Conservation (phyloP, 2,329 filamentous ascomycete genomes). For the Neofusicoccum laricinum region DNA sequence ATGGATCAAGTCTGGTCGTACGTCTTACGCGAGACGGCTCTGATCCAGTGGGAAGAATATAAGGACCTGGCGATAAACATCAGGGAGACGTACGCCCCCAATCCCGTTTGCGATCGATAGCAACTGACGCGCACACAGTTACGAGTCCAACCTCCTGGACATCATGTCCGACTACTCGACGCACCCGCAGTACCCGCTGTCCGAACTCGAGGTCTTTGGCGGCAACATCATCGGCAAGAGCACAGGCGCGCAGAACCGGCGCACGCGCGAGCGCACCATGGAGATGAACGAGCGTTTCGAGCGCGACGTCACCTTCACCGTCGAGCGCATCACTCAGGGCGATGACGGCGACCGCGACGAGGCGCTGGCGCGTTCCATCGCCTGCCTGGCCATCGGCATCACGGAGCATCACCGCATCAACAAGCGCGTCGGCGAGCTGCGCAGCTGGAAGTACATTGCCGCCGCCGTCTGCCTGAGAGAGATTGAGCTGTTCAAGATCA, state of each 20-base stretch:
- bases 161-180: constrained; percentile 42
- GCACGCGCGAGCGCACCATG: constrained; percentile 28
- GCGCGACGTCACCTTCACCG: constrained; percentile 40
- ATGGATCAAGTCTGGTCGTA: constrained; percentile 39
- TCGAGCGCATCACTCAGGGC: constrained; percentile 45
- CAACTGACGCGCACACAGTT: constrained; percentile 37
- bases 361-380: constrained; percentile 48
- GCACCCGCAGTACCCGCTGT: constrained; percentile 28
- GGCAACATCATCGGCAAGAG: constrained; percentile 56
- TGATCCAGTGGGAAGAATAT: constrained; percentile 40
- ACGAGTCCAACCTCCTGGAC: constrained; percentile 51
- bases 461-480: constrained; percentile 51
- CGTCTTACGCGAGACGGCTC: constrained; percentile 37
- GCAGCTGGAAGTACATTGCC: constrained; percentile 54
- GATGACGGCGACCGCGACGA: constrained; percentile 35
- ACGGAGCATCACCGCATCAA: constrained; percentile 31
- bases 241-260: constrained; percentile 34
- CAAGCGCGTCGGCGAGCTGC: constrained; percentile 33
- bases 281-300: constrained; percentile 41
- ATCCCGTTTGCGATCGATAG: background rate
- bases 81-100: constrained; percentile 42
- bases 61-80: constrained; percentile 42
- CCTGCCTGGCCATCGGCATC: constrained; percentile 47
- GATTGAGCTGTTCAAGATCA: constrained; percentile 35
- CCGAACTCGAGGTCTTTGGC: constrained; percentile 48